Evolutionary conservation across 2,329 filamentous ascomycete genomes (phyloP).

Genomic region (Simplicillium sp.): DNA sequence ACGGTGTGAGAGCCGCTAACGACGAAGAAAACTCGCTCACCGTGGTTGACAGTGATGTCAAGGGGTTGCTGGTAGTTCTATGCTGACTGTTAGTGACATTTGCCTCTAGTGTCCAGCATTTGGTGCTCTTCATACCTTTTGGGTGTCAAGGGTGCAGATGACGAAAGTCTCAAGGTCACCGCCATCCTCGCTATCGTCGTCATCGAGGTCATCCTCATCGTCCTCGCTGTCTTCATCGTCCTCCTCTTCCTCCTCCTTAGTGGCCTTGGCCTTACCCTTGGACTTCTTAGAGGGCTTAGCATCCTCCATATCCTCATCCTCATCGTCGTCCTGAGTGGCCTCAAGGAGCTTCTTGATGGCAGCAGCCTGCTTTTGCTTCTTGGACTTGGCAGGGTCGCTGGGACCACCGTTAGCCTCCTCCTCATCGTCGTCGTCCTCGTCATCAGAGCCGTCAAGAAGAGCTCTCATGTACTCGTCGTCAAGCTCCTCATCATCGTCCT

Average conservation of each 20-base stretch:
- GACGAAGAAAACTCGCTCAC: conserved; percentile 86
- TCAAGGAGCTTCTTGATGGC: conserved; percentile 70
- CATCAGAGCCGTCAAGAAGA: conserved; percentile 42
- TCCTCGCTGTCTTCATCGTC: conserved; percentile 48
- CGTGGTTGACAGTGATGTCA: conserved; percentile 82
- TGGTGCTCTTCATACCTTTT: conserved; percentile 56
- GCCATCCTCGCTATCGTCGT: conserved; percentile 48
- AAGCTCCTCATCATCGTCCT: conserved; percentile 54
- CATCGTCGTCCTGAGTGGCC: conserved; percentile 50
- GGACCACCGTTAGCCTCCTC: conserved; percentile 79
- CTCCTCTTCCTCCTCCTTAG: conserved; percentile 44
- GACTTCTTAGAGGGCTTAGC: conserved; percentile 56
- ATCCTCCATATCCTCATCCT: conserved; percentile 66
- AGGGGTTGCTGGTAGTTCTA: conserved; percentile 93
- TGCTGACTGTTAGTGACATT: conserved; percentile 15
- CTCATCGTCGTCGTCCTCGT: conserved; percentile 40
- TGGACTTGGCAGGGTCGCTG: conserved; percentile 82
- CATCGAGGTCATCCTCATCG: conserved; percentile 43
- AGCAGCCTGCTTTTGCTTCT: conserved; percentile 74
- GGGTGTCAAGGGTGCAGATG: conserved; percentile 88
- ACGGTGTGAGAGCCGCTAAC: conserved; percentile 84
- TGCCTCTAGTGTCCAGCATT: too few relatives aligned
- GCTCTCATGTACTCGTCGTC: conserved; percentile 56
- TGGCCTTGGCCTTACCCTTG: conserved; percentile 60
- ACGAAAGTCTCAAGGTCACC: conserved; percentile 79